Evolutionary conservation across 305 asterid species (phyloP).

Genomic region (Fraxinus nigra): DNA sequence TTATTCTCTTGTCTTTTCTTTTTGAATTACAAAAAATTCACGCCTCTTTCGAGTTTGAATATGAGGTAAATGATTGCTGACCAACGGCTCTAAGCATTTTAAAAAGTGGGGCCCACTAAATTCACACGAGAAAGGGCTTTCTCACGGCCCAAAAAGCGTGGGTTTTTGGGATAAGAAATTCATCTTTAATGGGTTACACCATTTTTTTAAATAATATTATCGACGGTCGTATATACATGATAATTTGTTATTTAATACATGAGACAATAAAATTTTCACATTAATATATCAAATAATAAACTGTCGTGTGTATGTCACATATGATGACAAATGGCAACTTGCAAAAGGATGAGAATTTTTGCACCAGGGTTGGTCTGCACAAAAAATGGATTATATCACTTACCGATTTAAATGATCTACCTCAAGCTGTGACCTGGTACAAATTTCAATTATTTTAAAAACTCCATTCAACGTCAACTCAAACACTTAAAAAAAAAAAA

Average conservation of each 20-base stretch:
- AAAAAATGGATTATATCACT: not conserved
- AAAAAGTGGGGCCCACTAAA: constrained; percentile 33
- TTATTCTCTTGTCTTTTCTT: not conserved
- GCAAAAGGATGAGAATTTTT: not conserved
- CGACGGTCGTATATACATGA: too few relatives aligned
- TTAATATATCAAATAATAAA: too few relatives aligned
- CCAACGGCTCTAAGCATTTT: constrained; percentile 45
- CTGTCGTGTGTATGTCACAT: too few relatives aligned
- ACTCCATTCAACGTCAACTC: not conserved
- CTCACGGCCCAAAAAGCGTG: constrained; percentile 22
- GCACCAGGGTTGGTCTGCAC: not conserved
- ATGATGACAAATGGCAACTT: not conserved
- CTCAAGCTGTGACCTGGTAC: not conserved
- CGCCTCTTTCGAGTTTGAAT: constrained; percentile 31
- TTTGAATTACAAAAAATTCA: constrained; percentile 10
- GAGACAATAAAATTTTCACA: too few relatives aligned
- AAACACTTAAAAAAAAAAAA: too few relatives aligned
- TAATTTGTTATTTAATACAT: too few relatives aligned
- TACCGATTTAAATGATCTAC: not conserved
- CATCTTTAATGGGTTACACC: too few relatives aligned
- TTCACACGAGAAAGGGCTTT: constrained; percentile 26
- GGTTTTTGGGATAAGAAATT: not conserved
- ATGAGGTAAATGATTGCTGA: constrained; percentile 46
- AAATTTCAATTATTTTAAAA: not conserved
- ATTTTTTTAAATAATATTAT: too few relatives aligned